A percentile compares a stretch with the other conserved stretches of the same genome.
Evolutionary conservation across 1,284 basidiomycete species (phyloP).

Genomic region (Tausonia pullulans): DNA sequence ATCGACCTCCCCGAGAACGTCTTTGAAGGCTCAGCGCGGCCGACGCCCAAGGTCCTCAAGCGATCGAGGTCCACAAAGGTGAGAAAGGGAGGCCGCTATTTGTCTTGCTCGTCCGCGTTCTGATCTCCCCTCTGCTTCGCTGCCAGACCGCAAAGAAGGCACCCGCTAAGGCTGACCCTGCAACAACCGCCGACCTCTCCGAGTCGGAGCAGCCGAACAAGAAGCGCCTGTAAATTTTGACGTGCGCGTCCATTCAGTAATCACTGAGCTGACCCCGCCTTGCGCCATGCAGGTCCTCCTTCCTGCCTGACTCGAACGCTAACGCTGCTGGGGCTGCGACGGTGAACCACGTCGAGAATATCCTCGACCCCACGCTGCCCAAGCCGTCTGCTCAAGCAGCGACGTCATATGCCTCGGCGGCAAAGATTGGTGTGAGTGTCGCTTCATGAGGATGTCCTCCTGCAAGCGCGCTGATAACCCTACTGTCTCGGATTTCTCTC

Average conservation of each 20-base stretch:
- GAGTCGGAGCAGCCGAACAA: constrained; percentile 55
- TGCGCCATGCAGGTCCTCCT: constrained; percentile 1
- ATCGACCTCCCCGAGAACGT: constrained; percentile 66
- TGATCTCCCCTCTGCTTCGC: constrained; percentile 21
- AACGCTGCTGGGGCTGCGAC: constrained; percentile 2
- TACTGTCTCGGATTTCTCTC: no score
- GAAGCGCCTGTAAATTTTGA: constrained; percentile 36
- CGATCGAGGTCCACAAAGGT: constrained; percentile 66
- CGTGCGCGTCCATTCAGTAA: not conserved
- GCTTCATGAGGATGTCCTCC: no score
- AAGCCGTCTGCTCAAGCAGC: constrained; percentile 2
- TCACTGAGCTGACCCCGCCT: not conserved
- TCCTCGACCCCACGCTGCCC: constrained; percentile 6
- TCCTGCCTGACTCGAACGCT: not conserved
- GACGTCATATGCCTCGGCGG: constrained; percentile 4
- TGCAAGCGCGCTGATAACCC: no score
- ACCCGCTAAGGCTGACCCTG: constrained; percentile 45
- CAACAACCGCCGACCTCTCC: constrained; percentile 37
- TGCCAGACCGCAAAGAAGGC: constrained; percentile 35
- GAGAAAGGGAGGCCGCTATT: constrained; percentile 26
- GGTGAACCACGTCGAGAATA: not conserved
- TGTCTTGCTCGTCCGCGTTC: not conserved
- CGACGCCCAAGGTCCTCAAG: constrained; percentile 50
- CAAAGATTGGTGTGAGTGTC: not conserved
- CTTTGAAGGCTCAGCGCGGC: constrained; percentile 67